phyloP scores from a whole-genome alignment of 345 rosid species.

The Kernera saxatilis region DNA sequence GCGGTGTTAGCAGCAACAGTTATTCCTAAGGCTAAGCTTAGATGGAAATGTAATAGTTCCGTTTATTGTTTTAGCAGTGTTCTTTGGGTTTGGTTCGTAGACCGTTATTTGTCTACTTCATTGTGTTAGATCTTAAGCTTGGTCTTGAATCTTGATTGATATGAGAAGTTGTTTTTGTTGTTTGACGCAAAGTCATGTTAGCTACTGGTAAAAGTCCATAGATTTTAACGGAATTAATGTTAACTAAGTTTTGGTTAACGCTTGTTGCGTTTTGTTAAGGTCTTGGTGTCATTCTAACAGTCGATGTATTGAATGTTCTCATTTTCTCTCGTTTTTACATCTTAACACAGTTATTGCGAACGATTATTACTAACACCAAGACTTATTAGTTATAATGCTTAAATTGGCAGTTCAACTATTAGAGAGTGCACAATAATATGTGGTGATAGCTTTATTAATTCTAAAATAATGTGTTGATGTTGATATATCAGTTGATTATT shows the following conservation, averaged over 20 bases:
- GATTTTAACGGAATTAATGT: background rate
- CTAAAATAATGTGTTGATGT: too few relatives aligned
- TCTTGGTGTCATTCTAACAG: background rate
- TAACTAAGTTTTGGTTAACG: background rate
- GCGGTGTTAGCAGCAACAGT: too few relatives aligned
- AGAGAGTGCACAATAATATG: background rate
- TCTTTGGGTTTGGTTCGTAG: background rate
- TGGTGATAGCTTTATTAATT: too few relatives aligned
- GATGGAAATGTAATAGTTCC: background rate
- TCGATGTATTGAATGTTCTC: background rate
- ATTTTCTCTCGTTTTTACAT: too few relatives aligned
- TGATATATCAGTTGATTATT: background rate
- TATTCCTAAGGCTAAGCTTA: too few relatives aligned
- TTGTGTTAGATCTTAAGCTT: background rate
- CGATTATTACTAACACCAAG: too few relatives aligned
- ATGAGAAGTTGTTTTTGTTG: background rate
- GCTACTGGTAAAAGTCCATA: background rate
- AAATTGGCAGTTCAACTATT: background rate
- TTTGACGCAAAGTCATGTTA: background rate
- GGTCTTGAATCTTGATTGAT: background rate
- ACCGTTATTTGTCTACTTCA: background rate
- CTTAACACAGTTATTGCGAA: too few relatives aligned
- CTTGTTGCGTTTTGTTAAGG: background rate
- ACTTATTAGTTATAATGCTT: background rate
- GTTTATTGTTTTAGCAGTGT: background rate